Base-by-base conservation (phyloP, 2,329 filamentous ascomycete genomes). In the Dothistroma pini region DNA sequence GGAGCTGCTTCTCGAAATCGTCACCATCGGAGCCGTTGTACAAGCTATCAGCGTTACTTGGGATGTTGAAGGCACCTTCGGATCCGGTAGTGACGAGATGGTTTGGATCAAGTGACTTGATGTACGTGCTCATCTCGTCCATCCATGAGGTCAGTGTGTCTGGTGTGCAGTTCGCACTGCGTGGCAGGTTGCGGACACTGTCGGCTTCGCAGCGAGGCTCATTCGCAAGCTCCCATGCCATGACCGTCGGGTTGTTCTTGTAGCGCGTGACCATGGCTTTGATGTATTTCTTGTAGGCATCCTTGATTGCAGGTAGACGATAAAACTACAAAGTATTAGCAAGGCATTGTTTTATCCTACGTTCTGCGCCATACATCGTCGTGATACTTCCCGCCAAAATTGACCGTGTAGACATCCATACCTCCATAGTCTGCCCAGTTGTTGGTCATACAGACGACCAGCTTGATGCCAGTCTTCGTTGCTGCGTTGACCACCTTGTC, bases 201-300 rank as follows among this genome's bases (percentile, higher is more conserved):
- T 57, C 55, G 32, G n/a, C 55, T n/a, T 48, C 19, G 19, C 55
- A 57, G 44, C 55, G 41, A 38, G 55, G 55, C 32, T 57, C 55
- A 25, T 57, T 57, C 19, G 80, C 84, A 2, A 89, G 76, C 68
- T 89, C 86, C 87, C 87, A 89, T 0, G 85, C 84, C 65, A 89
- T 83, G 56, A 89, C 80, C 0, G 86, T 81, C 0, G 83, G 75
- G 0, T 83, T 87, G 63, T 80, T 76, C 54, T 78, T 81, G 75
- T 88, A 89, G 12, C 86, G 78, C 22, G 75, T 81, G 2, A 89
- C 80, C 10, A 89, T 79, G 0, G 78, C 76, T 50, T 81, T 76
- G 68, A 89, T 80, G 70, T 89, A 90, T 49, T 76, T 78, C 66
- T 84, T 84, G 72, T 89, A 89, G n/a, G 58, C 19, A 78, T 73